Evolutionary conservation across 2,329 filamentous ascomycete genomes (phyloP), one percentile per base, ranked within the genome.

Genomic region (Verticillium isaacii): DNA sequence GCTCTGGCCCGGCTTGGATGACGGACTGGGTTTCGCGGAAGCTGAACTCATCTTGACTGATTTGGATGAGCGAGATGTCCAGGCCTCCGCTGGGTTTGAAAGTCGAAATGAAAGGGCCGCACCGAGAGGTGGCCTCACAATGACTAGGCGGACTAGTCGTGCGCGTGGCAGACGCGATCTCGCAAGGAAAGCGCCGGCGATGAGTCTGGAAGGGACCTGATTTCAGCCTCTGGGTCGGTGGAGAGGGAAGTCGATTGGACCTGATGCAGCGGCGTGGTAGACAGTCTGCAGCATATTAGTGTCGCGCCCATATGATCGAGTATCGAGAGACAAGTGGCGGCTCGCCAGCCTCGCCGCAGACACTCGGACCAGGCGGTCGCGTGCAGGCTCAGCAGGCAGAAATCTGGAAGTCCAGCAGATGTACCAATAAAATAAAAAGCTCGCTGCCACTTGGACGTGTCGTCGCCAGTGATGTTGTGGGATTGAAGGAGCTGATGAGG

Each of bases 1-100:
- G 62, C 76, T 75, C 69, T 80, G 78, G 70, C 78, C 82, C 64
- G 80, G 75, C 76, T 85, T 89, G 32, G 79, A 74, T 64, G 77
- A 72, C 67, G 80, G 75, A 65, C 78, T 79, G 63, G 80, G 67
- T 70, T 86, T 88, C 67, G 77, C 72, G 60, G 77, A 74, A 67
- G 73, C 75, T 65, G 82, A 78, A 72, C 78, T 86, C 83, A 86
- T 86, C 65, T 69, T 78, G 66, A 60, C 65, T 41, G 67, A 66
- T 19, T 36, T 37, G 14, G 5, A 14, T 25, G 19, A 36, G 19
- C 29, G 56, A 36, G 17, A 25, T 50, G 2, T 8, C 17, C 5
- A 23, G 19, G 29, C 29, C 54, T 12, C 15, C 37, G 45, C 36
- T 14, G 29, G 32, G 19, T 39, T 37, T 34, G 41, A 19, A 56